These are phyloP conservation scores for Cordia subcordata DNA, from an alignment of 257 asterid genomes.

Conservation along the genomic window DNA sequence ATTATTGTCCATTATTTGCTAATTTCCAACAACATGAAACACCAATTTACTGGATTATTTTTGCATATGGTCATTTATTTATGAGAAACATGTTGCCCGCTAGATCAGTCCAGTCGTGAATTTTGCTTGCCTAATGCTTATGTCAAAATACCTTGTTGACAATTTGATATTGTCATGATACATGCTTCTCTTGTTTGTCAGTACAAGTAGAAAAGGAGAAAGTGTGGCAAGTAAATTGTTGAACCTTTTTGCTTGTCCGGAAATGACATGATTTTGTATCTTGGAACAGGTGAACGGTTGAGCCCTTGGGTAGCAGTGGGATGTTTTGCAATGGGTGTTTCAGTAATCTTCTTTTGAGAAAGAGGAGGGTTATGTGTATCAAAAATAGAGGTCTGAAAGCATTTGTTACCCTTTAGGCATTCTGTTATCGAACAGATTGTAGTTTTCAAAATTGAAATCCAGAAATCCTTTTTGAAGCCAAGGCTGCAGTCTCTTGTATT, in stretches of 20 bases:
- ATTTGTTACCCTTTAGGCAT: not conserved
- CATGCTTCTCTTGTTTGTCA: too few species aligned
- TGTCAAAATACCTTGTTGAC: too few species aligned
- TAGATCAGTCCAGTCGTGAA: too few species aligned
- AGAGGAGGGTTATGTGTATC: not conserved
- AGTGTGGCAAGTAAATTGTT: too few species aligned
- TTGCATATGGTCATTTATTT: too few species aligned
- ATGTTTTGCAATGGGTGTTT: slow-evolving; percentile 79
- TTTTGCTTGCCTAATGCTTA: too few species aligned
- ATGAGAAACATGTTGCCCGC: too few species aligned
- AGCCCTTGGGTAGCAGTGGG: slow-evolving; percentile 93
- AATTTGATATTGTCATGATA: too few species aligned
- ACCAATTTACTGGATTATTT: too few species aligned
- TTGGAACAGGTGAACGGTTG: slow-evolving; percentile 69
- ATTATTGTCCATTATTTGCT: not conserved
- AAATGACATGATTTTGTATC: not conserved
- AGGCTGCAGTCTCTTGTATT: not conserved
- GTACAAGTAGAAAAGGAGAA: too few species aligned
- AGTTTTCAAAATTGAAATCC: not conserved
- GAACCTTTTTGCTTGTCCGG: too few species aligned
- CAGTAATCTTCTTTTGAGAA: slow-evolving; percentile 5
- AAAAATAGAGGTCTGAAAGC: not conserved
- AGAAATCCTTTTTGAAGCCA: not conserved
- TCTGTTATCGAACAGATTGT: not conserved
- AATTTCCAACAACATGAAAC: not conserved